phyloP scores from a whole-genome alignment of 2,329 filamentous ascomycete genomes.

The Penicillium palitans region DNA sequence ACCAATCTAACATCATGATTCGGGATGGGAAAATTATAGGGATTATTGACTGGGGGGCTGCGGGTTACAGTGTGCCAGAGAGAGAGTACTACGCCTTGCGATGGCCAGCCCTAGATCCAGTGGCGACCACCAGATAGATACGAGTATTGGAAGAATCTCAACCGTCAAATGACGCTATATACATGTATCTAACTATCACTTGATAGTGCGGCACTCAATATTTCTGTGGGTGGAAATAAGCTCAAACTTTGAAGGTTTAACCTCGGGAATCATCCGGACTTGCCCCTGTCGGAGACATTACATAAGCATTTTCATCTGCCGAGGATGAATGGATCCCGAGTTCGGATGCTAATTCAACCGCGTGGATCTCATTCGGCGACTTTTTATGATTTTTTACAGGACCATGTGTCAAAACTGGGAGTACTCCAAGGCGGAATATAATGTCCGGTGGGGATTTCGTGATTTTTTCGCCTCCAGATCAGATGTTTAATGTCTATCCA shows the following conservation, averaged over 20 bases:
- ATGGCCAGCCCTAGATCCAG: too few species aligned
- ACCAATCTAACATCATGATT: too few species aligned
- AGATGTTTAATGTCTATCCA: too few species aligned
- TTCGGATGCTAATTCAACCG: neutral
- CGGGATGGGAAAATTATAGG: too few species aligned
- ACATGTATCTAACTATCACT: neutral
- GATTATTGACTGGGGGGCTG: neutral
- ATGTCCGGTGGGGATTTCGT: neutral
- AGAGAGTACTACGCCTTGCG: neutral
- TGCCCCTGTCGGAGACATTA: neutral
- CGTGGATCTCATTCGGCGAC: slow-evolving; percentile 4
- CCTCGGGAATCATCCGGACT: neutral
- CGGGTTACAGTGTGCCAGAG: neutral
- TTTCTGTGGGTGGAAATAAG: neutral
- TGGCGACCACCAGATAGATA: neutral
- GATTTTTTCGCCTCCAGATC: neutral
- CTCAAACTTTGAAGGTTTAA: neutral
- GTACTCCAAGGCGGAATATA: neutral
- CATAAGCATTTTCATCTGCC: neutral
- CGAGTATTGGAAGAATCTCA: neutral
- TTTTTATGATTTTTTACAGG: neutral
- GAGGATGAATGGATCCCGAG: neutral
- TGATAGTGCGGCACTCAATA: neutral
- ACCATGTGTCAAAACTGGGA: neutral
- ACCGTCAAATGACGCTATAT: neutral